These are phyloP conservation scores for Sonneratia caseolaris DNA, from an alignment of 345 rosid species.

Conservation along the genomic window DNA sequence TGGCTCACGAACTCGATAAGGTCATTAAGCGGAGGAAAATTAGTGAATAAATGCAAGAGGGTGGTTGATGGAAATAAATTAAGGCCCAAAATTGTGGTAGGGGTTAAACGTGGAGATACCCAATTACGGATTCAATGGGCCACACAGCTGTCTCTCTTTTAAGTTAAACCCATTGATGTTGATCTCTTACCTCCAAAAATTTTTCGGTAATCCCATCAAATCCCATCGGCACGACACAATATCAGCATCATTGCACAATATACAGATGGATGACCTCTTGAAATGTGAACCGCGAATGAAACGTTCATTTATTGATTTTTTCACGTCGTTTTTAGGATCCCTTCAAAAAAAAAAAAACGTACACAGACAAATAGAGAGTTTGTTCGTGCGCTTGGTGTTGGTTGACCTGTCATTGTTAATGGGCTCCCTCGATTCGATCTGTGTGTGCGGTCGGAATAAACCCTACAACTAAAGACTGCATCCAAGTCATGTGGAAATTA, in stretches of 20 bases:
- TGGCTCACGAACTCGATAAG: no score
- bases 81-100: slow-evolving; percentile 1
- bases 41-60: background rate
- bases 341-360: no score
- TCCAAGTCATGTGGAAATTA: background rate
- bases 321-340: no score
- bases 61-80: background rate
- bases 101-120: background rate
- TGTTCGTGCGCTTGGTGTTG: background rate
- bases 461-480: background rate
- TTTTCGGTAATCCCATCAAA: no score
- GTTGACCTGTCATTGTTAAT: background rate
- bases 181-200: background rate
- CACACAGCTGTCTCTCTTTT: background rate
- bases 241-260: no score
- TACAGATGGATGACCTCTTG: no score
- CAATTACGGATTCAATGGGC: background rate
- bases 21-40: background rate
- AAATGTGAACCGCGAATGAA: no score
- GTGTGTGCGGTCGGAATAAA: background rate
- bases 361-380: no score
- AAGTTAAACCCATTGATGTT: background rate
- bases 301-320: no score
- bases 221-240: no score
- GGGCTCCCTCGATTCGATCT: background rate